A percentile compares a stretch with the other conserved stretches of the same genome.
These are phyloP conservation scores for Curvularia spicifera DNA, from an alignment of 2,329 filamentous ascomycete species.

Conservation along the genomic window DNA sequence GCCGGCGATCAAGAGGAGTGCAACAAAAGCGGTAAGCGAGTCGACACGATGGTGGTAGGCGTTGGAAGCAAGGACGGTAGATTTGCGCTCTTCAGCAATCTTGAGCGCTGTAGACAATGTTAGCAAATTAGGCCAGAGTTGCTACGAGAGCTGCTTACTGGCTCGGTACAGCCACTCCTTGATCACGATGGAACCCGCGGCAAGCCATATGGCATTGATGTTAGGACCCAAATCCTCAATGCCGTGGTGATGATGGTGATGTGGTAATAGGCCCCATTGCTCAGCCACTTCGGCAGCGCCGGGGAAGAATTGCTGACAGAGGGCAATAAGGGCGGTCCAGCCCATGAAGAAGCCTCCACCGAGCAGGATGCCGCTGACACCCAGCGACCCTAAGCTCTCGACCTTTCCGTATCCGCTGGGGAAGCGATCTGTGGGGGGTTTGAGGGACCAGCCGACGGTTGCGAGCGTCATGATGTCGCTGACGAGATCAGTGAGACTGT, in stretches of 20 bases:
- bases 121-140: constrained; percentile 18
- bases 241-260: constrained; percentile 72
- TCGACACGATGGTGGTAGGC: constrained; percentile 96
- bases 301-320: constrained; percentile 57
- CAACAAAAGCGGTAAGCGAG: constrained; percentile 92
- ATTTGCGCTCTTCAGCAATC: constrained; percentile 90
- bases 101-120: constrained; percentile 76
- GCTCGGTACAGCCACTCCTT: constrained; percentile 98
- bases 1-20: constrained; percentile 84
- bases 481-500: constrained; percentile 92
- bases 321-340: constrained; percentile 66
- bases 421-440: constrained; percentile 81
- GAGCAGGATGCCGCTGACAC: constrained; percentile 89
- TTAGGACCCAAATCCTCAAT: constrained; percentile 71
- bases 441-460: constrained; percentile 92
- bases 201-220: constrained; percentile 93
- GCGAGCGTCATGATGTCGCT: constrained; percentile 93
- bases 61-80: constrained; percentile 93
- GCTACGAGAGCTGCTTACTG: constrained; percentile 63
- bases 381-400: constrained; percentile 92
- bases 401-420: constrained; percentile 95
- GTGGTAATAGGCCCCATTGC: constrained; percentile 54
- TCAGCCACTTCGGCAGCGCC: constrained; percentile 53
- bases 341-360: constrained; percentile 93
- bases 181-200: constrained; percentile 83